Evolutionary conservation across 2,329 filamentous ascomycete species (phyloP).

Genomic region (Fusarium staphyleae): DNA sequence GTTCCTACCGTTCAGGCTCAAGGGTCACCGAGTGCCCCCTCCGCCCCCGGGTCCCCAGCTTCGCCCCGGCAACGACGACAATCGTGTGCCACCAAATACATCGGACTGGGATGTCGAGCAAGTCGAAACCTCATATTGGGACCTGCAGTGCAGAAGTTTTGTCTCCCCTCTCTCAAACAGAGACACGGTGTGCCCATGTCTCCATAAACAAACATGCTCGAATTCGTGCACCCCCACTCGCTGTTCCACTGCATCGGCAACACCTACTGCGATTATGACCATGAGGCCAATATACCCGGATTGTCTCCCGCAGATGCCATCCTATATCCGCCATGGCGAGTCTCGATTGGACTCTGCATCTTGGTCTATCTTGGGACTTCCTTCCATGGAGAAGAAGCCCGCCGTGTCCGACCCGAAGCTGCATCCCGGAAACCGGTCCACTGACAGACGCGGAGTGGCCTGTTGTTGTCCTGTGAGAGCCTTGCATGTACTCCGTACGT

Average conservation of each 20-base stretch:
- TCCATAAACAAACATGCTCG: slow-evolving; percentile 9
- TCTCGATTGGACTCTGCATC: slow-evolving; percentile 16
- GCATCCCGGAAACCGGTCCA: slow-evolving; percentile 28
- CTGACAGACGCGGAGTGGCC: slow-evolving; percentile 16
- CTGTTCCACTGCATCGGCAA: slow-evolving; percentile 26
- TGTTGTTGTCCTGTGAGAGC: slow-evolving; percentile 24
- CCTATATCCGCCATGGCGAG: slow-evolving; percentile 19
- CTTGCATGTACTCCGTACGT: slow-evolving; percentile 13
- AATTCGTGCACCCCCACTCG: slow-evolving; percentile 13
- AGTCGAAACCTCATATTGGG: slow-evolving; percentile 19
- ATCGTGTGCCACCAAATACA: slow-evolving; percentile 11
- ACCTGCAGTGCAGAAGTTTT: slow-evolving; percentile 33
- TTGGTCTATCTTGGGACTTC: slow-evolving; percentile 22
- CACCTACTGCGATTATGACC: slow-evolving; percentile 12
- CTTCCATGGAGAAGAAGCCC: slow-evolving; percentile 31
- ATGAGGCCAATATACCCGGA: slow-evolving; percentile 29
- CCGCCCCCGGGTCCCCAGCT: slow-evolving; percentile 15
- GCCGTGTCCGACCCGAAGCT: slow-evolving; percentile 32
- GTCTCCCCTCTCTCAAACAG: background rate
- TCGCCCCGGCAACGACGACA: slow-evolving; percentile 22
- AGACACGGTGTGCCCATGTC: slow-evolving; percentile 10
- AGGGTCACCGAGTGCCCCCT: slow-evolving; percentile 1
- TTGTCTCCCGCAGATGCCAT: slow-evolving; percentile 19
- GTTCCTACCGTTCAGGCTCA: slow-evolving; percentile 8
- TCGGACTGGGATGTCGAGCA: slow-evolving; percentile 15